Evolutionary conservation across 306 rosid genomes (phyloP).

Genomic region (Senna siamea): DNA sequence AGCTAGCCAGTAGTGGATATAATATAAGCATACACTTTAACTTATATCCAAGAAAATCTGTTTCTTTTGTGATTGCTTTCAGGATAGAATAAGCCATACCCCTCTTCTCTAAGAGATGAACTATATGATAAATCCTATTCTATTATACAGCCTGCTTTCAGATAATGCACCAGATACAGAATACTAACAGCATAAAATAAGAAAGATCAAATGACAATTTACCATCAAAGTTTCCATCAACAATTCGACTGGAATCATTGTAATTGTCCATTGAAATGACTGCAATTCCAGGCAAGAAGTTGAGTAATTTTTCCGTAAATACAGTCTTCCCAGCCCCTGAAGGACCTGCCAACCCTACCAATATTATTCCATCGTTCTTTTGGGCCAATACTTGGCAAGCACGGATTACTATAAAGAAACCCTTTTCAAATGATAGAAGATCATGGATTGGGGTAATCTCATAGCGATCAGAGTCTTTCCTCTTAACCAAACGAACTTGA

Average conservation of each 20-base stretch:
- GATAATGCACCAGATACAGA: conserved; percentile 30
- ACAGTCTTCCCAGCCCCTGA: conserved; percentile 98
- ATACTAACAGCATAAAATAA: conserved; percentile 35
- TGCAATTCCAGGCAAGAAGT: conserved; percentile 93
- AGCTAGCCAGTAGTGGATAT: background rate
- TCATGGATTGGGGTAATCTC: conserved; percentile 75
- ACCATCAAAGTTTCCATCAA: conserved; percentile 98
- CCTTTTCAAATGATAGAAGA: conserved; percentile 90
- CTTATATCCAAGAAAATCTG: background rate
- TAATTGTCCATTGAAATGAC: conserved; percentile 98
- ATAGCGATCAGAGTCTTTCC: conserved; percentile 68
- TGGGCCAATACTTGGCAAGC: conserved; percentile 90
- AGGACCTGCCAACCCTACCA: conserved; percentile 98
- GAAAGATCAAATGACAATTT: conserved; percentile 42
- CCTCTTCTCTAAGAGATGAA: conserved; percentile 21
- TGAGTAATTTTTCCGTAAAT: conserved; percentile 90
- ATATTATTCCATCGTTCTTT: conserved; percentile 83
- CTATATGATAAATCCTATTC: background rate
- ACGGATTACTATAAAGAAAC: conserved; percentile 89
- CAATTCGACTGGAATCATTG: conserved; percentile 94
- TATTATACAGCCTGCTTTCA: conserved; percentile 15
- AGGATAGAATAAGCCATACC: conserved; percentile 22
- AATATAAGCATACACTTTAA: background rate
- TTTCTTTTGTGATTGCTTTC: conserved; percentile 8
- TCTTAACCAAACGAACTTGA: conserved; percentile 81